Base-by-base conservation (phyloP, 1,139 yeast genomes). In the Taphrina flavorubra region DNA sequence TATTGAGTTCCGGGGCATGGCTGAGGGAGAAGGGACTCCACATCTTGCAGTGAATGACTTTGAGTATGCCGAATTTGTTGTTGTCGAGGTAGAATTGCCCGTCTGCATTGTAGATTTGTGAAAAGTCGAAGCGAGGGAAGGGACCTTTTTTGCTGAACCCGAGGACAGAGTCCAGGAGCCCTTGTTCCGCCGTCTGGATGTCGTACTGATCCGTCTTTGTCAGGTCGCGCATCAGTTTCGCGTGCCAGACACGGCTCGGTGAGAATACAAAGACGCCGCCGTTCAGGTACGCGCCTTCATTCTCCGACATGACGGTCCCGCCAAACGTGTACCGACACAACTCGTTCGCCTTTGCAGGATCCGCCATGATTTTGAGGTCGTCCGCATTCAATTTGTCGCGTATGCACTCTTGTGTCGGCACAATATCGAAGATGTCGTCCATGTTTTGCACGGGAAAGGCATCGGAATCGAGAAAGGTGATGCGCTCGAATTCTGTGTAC, bases 381-480 rank as follows among this genome's bases (percentile, higher is more conserved):
- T 60, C 65, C 6, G 11, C 53, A 25, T 39, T 60, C 57, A 60
- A 8, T 18, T 40, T 31, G 18, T 31, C 39, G 56, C 44, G 53
- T 6, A 36, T 60, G 36, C 65, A 60, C 10, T 36, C n/a, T 25
- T 60, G 65, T 14, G 57, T 34, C 34, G 56, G 65, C 46, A 74
- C 63, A 20, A 34, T 1, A 73, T 79, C 75, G 76, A 84, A 80
- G 72, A 86, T 73, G 67, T 78, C 74, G 74, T 79, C 81, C 53
- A 83, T 72, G 55, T 81, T 79, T 55, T 80, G 77, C 36, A 87
- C 71, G 0, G 96, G 91, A 67, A 92, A 80, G 2, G 92, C 86
- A 76, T 92, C 98, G 3, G 91, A 86, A 77, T 92, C 98, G 72
- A 92, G 78, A 75, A 89, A 92, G 63, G 91, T 82, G 0, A 92